phyloP scores from a whole-genome alignment of 768 basidiomycete genomes.

The Gelatoporia subvermispora region DNA sequence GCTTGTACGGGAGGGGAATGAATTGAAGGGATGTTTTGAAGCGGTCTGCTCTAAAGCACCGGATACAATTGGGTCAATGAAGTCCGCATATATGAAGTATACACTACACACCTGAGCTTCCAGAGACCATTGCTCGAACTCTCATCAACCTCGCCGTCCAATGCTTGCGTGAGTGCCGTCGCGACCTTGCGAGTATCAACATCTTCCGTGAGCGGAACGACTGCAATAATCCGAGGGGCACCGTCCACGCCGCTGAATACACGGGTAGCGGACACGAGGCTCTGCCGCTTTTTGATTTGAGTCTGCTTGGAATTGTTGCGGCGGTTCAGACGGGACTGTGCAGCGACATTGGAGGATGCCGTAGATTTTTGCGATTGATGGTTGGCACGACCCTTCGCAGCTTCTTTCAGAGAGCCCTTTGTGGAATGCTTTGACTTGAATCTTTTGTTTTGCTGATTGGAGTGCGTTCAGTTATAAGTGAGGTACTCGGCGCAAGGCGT shows the following conservation, averaged over 20 bases:
- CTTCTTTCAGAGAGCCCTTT: constrained; percentile 79
- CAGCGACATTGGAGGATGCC: constrained; percentile 41
- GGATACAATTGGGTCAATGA: constrained; percentile 1
- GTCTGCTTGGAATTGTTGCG: constrained; percentile 83
- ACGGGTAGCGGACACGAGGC: constrained; percentile 65
- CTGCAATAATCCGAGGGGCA: constrained; percentile 80
- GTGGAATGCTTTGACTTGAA: constrained; percentile 92
- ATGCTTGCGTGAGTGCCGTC: constrained; percentile 49
- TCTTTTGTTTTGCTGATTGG: constrained; percentile 72
- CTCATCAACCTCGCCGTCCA: constrained; percentile 51
- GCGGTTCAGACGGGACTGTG: constrained; percentile 74
- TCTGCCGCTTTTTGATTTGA: constrained; percentile 65
- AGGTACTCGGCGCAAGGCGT: constrained; percentile 2
- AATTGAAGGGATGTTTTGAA: constrained; percentile 93
- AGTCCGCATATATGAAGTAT: background rate
- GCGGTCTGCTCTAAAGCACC: constrained; percentile 62
- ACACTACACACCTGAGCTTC: constrained; percentile 57
- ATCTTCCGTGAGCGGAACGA: constrained; percentile 78
- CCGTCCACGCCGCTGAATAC: constrained; percentile 76
- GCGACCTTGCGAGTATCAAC: constrained; percentile 50
- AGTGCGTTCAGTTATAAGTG: background rate
- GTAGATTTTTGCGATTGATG: constrained; percentile 52
- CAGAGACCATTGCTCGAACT: constrained; percentile 53
- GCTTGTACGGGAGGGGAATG: constrained; percentile 66
- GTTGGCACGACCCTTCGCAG: constrained; percentile 70